Evolutionary conservation across 768 basidiomycete species (phyloP).

Genomic region (Pholiota conissans): DNA sequence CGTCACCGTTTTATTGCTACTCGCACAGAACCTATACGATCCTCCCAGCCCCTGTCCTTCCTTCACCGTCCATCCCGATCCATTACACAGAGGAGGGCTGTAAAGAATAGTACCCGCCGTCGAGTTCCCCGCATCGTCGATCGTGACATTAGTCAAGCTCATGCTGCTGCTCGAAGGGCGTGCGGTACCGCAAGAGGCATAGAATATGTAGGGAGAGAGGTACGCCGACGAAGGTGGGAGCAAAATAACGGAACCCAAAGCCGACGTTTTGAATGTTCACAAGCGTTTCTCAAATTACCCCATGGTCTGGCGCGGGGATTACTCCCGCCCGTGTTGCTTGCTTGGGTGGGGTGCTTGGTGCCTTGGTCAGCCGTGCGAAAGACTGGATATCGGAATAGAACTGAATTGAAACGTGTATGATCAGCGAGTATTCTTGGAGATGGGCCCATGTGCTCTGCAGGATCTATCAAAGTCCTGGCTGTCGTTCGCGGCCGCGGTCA

Average conservation of each 20-base stretch:
- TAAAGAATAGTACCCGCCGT: slow-evolving; percentile 10
- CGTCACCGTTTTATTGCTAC: not conserved
- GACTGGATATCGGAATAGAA: not conserved
- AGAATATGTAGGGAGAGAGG: not conserved
- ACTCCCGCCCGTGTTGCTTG: too few species aligned
- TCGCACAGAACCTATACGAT: slow-evolving; percentile 12
- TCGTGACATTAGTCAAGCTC: slow-evolving; percentile 19
- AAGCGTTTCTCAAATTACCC: not conserved
- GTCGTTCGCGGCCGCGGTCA: not conserved
- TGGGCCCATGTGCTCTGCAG: not conserved
- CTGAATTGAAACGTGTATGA: not conserved
- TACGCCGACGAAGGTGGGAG: not conserved
- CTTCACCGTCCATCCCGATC: slow-evolving; percentile 18
- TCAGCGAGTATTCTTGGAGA: not conserved
- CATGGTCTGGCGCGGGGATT: too few species aligned
- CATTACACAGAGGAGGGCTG: slow-evolving; percentile 19
- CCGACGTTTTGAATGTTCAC: not conserved
- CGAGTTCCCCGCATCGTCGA: slow-evolving; percentile 14
- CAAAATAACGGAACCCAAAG: too few species aligned
- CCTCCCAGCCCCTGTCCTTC: slow-evolving; percentile 6
- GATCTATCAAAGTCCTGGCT: not conserved
- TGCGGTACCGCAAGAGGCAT: not conserved
- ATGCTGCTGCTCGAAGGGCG: slow-evolving; percentile 2
- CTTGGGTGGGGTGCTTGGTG: too few species aligned
- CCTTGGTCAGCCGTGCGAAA: not conserved